Percentiles rank a stretch among this genome's conserved stretches.
These are phyloP conservation scores for Diaporthe citri DNA, from an alignment of 2,329 filamentous ascomycete species.

Conservation along the genomic window DNA sequence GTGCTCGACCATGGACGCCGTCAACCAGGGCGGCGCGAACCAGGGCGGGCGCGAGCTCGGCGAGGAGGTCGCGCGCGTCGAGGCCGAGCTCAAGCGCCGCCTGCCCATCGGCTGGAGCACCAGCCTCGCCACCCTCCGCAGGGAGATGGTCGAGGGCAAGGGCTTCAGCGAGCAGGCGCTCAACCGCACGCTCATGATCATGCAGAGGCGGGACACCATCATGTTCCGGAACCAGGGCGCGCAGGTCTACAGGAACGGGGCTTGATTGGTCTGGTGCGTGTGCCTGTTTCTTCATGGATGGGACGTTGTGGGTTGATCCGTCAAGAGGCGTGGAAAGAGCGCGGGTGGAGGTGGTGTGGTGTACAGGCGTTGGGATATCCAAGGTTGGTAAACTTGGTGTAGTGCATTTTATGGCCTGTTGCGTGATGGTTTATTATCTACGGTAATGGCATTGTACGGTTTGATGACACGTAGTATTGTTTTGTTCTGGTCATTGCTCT, in stretches of 20 bases:
- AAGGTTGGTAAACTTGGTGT: constrained; percentile 18
- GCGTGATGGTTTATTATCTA: constrained; percentile 25
- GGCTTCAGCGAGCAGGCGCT: constrained; percentile 90
- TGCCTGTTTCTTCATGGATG: neutral
- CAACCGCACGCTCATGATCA: constrained; percentile 84
- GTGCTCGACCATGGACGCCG: constrained; percentile 97
- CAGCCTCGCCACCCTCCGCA: constrained; percentile 84
- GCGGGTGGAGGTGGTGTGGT: constrained; percentile 5
- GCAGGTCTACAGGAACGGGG: constrained; percentile 80
- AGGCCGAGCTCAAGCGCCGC: constrained; percentile 87
- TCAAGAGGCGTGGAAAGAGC: neutral
- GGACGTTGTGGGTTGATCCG: neutral
- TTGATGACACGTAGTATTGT: constrained; percentile 4
- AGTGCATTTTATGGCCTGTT: constrained; percentile 10
- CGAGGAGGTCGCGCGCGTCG: constrained; percentile 88
- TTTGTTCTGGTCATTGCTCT: constrained; percentile 2
- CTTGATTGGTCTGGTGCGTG: constrained; percentile 54
- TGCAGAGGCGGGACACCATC: constrained; percentile 89
- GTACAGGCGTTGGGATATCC: constrained; percentile 36
- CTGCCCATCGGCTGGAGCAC: constrained; percentile 97
- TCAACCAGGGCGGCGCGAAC: constrained; percentile 85
- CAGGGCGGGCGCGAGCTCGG: constrained; percentile 89
- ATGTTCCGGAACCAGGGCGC: constrained; percentile 82
- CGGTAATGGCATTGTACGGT: constrained; percentile 8
- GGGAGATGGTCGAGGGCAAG: constrained; percentile 93